Conservation (phyloP, 306 rosid genomes). For the Fagus sylvatica region DNA sequence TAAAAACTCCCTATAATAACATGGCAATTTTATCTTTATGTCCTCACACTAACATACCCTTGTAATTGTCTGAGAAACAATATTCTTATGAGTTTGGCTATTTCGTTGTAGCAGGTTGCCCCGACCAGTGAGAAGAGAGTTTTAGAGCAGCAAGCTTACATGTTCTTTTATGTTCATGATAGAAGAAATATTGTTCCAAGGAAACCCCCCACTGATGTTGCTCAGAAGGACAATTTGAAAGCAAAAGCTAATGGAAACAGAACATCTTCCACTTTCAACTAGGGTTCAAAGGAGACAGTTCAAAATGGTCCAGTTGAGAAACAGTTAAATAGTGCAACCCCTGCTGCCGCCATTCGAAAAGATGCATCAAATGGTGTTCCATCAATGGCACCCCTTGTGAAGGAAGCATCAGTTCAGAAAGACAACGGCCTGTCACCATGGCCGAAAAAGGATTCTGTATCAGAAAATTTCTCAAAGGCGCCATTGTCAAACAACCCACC, state of each 20-base stretch:
- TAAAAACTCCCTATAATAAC: not conserved
- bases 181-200: slow-evolving; percentile 52
- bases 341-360: slow-evolving; percentile 36
- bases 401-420: slow-evolving; percentile 30
- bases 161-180: slow-evolving; percentile 95
- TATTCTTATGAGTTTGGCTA: slow-evolving; percentile 6
- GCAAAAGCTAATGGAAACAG: slow-evolving; percentile 31
- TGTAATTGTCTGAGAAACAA: not conserved
- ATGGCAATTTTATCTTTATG: not conserved
- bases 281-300: slow-evolving; percentile 32
- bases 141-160: slow-evolving; percentile 89
- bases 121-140: slow-evolving; percentile 75
- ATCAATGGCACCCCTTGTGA: slow-evolving; percentile 23
- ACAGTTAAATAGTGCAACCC: slow-evolving; percentile 23
- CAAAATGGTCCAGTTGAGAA: slow-evolving; percentile 39
- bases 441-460: slow-evolving; percentile 30
- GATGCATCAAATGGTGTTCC: slow-evolving; percentile 34
- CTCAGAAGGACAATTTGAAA: slow-evolving; percentile 53
- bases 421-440: slow-evolving; percentile 12
- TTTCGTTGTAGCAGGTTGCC: slow-evolving; percentile 57
- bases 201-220: slow-evolving; percentile 47
- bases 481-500: slow-evolving; percentile 17
- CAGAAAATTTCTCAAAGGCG: slow-evolving; percentile 29
- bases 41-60: not conserved
- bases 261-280: slow-evolving; percentile 35